These are phyloP conservation scores for Yamadazyma atmosphaerica DNA, from an alignment of 1,139 yeast species.

Conservation along the genomic window DNA sequence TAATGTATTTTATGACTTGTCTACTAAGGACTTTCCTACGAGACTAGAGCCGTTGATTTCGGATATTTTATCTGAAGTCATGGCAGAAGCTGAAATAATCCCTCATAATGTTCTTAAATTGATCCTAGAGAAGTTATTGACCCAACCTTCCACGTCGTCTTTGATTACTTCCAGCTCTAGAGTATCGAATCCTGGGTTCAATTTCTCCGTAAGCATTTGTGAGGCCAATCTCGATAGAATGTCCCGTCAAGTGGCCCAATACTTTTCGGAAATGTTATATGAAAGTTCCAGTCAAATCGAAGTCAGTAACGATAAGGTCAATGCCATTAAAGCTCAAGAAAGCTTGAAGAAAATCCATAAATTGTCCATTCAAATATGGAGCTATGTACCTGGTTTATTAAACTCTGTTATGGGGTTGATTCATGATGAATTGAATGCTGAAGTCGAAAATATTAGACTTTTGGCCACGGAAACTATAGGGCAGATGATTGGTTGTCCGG, in stretches of 20 bases:
- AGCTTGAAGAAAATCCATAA: conserved; percentile 61
- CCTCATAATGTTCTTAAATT: conserved; percentile 63
- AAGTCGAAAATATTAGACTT: conserved; percentile 59
- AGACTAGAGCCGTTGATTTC: conserved; percentile 60
- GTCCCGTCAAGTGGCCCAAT: conserved; percentile 77
- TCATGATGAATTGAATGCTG: conserved; percentile 79
- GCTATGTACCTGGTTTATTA: conserved; percentile 70
- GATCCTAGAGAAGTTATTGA: conserved; percentile 54
- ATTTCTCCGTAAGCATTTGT: conserved; percentile 67
- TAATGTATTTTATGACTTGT: conserved; percentile 59
- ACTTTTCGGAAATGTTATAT: conserved; percentile 73
- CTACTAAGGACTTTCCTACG: conserved; percentile 37
- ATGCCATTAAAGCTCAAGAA: conserved; percentile 30
- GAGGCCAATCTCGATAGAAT: conserved; percentile 70
- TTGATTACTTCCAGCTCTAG: conserved; percentile 18
- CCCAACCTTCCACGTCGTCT: conserved; percentile 11
- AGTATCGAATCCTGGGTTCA: conserved; percentile 58
- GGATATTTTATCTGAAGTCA: conserved; percentile 72
- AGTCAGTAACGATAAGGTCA: conserved; percentile 12
- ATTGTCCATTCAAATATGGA: conserved; percentile 72
- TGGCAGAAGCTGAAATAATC: conserved; percentile 71
- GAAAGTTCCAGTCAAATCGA: conserved; percentile 39
- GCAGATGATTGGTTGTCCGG: conserved; percentile 50
- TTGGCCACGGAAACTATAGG: conserved; percentile 79
- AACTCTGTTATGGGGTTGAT: conserved; percentile 76